These are phyloP conservation scores for Fusarium armeniacum DNA, from an alignment of 2,329 filamentous ascomycete genomes.

Conservation along the genomic window DNA sequence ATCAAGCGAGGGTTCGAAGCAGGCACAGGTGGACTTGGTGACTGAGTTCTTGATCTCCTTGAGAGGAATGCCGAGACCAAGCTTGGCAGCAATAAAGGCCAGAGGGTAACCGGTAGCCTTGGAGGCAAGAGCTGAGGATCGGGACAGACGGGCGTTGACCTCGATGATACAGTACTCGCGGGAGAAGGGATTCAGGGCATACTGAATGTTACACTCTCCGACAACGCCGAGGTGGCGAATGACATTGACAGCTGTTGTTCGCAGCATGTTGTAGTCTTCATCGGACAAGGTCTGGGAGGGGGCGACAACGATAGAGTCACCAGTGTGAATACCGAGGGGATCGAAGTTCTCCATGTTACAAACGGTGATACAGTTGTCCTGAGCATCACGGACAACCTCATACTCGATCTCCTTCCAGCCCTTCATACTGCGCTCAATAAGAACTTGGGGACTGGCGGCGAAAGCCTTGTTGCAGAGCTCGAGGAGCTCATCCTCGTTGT, in stretches of 20 bases:
- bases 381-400: constrained; percentile 94
- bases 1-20: constrained; percentile 98
- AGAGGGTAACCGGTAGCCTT: constrained; percentile 98
- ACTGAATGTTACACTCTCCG: constrained; percentile 99
- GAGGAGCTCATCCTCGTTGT: constrained; percentile 84
- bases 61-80: constrained; percentile 92
- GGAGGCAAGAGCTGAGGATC: constrained; percentile 94
- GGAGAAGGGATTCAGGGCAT: constrained; percentile 94
- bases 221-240: constrained; percentile 97
- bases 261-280: constrained; percentile 99
- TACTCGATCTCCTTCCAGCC: constrained; percentile 99
- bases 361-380: constrained; percentile 99
- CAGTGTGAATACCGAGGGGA: constrained; percentile 96
- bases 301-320: constrained; percentile 97
- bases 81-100: constrained; percentile 96
- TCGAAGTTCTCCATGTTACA: constrained; percentile 99
- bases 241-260: constrained; percentile 96
- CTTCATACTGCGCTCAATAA: constrained; percentile 99
- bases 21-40: constrained; percentile 94
- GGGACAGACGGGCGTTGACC: constrained; percentile 95
- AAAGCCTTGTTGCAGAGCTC: constrained; percentile 96
- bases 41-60: constrained; percentile 98
- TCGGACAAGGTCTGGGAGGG: constrained; percentile 97
- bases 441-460: constrained; percentile 92
- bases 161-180: constrained; percentile 99